Evolutionary conservation across 2,329 filamentous ascomycete species (phyloP), one percentile per base, ranked within the genome.

Genomic region (Trichophyton mentagrophytes): DNA sequence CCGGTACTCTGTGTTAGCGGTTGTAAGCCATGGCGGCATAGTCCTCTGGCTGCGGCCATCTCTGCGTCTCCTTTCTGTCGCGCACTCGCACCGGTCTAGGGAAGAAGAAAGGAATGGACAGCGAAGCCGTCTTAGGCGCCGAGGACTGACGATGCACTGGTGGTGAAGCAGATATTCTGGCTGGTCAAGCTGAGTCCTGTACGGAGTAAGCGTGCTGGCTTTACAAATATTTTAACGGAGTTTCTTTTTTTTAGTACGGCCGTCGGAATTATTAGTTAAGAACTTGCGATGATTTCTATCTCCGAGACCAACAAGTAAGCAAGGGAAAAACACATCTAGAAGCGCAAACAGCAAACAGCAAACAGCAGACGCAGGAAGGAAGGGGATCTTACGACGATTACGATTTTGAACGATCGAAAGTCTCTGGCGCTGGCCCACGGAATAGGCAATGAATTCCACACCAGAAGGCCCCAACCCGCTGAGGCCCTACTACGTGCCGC

Each of bases 401-500:
- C 46, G 46, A 22, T 8, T 27, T 51, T 22, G 27, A 30, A 38
- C n/a, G 30, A 51, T 4, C 8, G 46, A 36, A 15, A 55, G 49
- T 53, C 27, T 17, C 15, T 55, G 15, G 51, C 51, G 51, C 33
- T 30, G 59, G 57, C 61, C 61, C n/a, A 55, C 27, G 15, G 25
- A 61, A 61, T 61, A 53, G 57, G 67, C 64, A 60, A 81, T 79
- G 77, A 72, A 76, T 65, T 74, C 75, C 59, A 70, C 74, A 63
- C 71, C 75, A 70, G 79, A 83, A 67, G 77, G 76, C 61, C 77
- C 79, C 53, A 85, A 85, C 71, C 82, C 82, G 55, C 73, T 84
- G 62, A 76, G 82, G 61, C 82, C 82, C 8, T 85, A 85, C 66
- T 84, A 84, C 68, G 76, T 80, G 64, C 85, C 85, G 42, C 85